phyloP scores from a whole-genome alignment of 352 stramenopile genomes.

The Pythium pectinolyticum region DNA sequence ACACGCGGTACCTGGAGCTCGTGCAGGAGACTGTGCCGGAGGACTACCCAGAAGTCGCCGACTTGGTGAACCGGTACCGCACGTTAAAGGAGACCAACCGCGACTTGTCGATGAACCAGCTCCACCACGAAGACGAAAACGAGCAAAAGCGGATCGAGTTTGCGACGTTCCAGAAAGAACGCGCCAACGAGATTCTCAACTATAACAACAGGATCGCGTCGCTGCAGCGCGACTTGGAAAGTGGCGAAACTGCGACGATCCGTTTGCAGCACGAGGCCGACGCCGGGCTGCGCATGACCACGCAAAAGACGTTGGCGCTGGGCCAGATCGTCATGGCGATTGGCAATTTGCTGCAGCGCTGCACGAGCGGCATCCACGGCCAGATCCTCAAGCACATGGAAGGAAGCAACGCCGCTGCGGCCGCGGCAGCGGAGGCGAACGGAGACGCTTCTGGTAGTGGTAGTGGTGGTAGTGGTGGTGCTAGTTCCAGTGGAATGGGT shows the following conservation, averaged over 20 bases:
- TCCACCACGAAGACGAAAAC: conserved; percentile 85
- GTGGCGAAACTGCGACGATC: conserved; percentile 63
- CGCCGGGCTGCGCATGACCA: conserved; percentile 83
- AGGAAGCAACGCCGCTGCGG: conserved; percentile 38
- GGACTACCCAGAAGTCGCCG: conserved; percentile 91
- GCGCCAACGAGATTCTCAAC: conserved; percentile 91
- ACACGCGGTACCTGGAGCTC: conserved; percentile 84
- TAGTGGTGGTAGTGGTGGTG: background rate
- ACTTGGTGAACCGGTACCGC: conserved; percentile 91
- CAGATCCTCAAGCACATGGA: conserved; percentile 89
- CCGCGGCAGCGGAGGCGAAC: conserved; percentile 7
- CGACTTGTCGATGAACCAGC: conserved; percentile 72
- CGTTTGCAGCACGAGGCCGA: conserved; percentile 88
- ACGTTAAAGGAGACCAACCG: conserved; percentile 91
- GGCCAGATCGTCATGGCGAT: conserved; percentile 90
- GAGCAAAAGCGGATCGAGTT: conserved; percentile 83
- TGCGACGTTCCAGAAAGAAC: conserved; percentile 85
- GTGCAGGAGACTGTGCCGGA: conserved; percentile 90
- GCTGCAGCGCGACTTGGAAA: conserved; percentile 80
- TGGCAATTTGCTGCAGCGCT: conserved; percentile 79
- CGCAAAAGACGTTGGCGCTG: conserved; percentile 89
- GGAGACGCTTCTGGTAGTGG: conserved; percentile 8
- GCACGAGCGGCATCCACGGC: conserved; percentile 81
- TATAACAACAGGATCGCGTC: conserved; percentile 91
- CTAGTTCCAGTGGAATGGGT: conserved; percentile 5